Evolutionary conservation across 805 yeast genomes (phyloP), one percentile per base, ranked within the genome.

Genomic region (Cyberlindnera petersonii): DNA sequence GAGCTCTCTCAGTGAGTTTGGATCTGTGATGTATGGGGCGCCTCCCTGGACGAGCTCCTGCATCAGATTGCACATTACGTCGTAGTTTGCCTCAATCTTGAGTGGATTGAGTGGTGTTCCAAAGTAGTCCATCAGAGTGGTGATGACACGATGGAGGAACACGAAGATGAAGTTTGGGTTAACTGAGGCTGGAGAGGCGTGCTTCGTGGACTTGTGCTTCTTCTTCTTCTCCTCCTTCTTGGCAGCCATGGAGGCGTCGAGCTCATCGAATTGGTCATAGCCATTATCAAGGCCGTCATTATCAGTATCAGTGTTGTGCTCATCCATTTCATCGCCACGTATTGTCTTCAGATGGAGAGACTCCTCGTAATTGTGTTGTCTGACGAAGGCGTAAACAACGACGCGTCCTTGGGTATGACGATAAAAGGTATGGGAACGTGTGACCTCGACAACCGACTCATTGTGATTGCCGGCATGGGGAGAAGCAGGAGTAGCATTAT

Each of bases 1-100:
- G 9, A 79, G 60, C 37, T 83, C 91, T 37, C 77, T 67, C 24
- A 91, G 58, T 33, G 76, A 72, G 56, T 86, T 86, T 37, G 77
- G 66, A 47, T 88, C 95, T 0, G 87, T 78, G 33, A 75, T 65
- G 46, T 74, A 75, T 3, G 96, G 95, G 24, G 72, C 68, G 4
- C 91, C 89, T 27, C 77, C 80, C 49, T 86, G 95, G 11, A 88
- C 55, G 77, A 86, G 76, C 54, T 85, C 93, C 52, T 79, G 82
- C 44, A 89, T 63, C 26, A 91, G 61, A 50, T 87, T 65, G 23
- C 83, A 72, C 31, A 88, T 61, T 2, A 84, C 76, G 53, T 87
- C 94, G 47, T 71, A 72, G 53, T 87, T 82, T 31, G 82, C 74
- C 38, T 74, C 80, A 9, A 93, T 62, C 48, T 79, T 82, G 19